Percentiles rank a stretch among this genome's conserved stretches.
phyloP scores from a whole-genome alignment of 1,284 basidiomycete species.

The Phellopilus nigrolimitatus region DNA sequence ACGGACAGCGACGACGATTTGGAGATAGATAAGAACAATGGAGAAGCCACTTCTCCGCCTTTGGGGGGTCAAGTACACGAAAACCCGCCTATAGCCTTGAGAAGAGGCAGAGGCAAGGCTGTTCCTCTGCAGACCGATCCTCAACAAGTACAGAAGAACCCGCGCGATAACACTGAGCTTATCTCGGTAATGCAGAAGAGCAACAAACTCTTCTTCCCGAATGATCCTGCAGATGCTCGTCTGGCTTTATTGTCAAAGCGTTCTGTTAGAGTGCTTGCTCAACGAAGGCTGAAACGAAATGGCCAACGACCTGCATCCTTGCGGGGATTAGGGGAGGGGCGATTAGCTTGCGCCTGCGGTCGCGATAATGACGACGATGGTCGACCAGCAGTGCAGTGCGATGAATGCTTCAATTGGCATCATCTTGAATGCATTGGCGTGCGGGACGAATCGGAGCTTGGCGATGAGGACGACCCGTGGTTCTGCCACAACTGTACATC shows the following conservation, averaged over 20 bases:
- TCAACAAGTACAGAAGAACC: constrained; percentile 3
- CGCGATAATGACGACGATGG: constrained; percentile 52
- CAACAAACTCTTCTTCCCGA: constrained; percentile 41
- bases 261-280: constrained; percentile 54
- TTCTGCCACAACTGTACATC: constrained; percentile 40
- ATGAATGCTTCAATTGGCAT: constrained; percentile 71
- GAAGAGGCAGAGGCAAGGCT: constrained; percentile 53
- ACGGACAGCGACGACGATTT: constrained; percentile 33
- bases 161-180: background rate
- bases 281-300: constrained; percentile 28
- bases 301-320: constrained; percentile 22
- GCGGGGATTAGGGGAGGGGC: constrained; percentile 35
- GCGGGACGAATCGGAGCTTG: constrained; percentile 53
- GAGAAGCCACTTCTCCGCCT: constrained; percentile 31
- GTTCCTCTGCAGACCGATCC: constrained; percentile 46
- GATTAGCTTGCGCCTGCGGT: constrained; percentile 57
- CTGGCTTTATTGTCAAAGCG: constrained; percentile 65
- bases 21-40: constrained; percentile 25
- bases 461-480: constrained; percentile 70
- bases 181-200: constrained; percentile 22
- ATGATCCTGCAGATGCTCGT: constrained; percentile 68
- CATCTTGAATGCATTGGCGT: constrained; percentile 74
- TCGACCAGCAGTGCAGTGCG: constrained; percentile 69
- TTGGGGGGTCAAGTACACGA: constrained; percentile 31
- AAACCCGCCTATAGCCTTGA: constrained; percentile 31